Conservation (phyloP, 2,329 filamentous ascomycete genomes). For the Xylaria sp. region DNA sequence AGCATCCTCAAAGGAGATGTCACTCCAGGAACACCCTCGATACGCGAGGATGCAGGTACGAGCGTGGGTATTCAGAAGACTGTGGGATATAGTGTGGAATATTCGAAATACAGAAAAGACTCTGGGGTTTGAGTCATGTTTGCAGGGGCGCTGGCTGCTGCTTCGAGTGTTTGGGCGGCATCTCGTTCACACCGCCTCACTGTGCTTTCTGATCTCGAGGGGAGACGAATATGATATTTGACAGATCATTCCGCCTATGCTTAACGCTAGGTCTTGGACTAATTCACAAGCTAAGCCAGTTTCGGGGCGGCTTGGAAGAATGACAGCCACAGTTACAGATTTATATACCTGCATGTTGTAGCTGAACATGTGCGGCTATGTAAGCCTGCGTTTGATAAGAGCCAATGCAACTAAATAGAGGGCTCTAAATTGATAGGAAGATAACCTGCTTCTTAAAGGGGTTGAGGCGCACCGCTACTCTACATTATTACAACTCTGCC, state of each 20-base stretch:
- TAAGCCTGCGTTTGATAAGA: too few relatives aligned
- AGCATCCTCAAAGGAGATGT: conserved; percentile 33
- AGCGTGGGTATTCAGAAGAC: conserved; percentile 45
- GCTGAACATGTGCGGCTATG: too few relatives aligned
- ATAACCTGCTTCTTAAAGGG: too few relatives aligned
- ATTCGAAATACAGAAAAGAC: conserved; percentile 33
- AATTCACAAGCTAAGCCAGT: not conserved
- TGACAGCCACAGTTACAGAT: too few relatives aligned
- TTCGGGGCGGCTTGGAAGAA: not conserved
- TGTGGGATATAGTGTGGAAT: conserved; percentile 47
- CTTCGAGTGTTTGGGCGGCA: not conserved
- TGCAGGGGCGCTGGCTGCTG: not conserved
- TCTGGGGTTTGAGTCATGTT: not conserved
- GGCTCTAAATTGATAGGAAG: too few relatives aligned
- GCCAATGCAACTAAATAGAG: too few relatives aligned
- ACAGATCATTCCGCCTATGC: not conserved
- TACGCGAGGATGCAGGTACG: conserved; percentile 32
- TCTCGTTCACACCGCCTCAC: too few relatives aligned
- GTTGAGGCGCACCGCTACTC: too few relatives aligned
- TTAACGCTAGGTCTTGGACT: not conserved
- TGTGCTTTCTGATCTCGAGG: not conserved
- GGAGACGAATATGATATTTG: not conserved
- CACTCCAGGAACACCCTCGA: conserved; percentile 35
- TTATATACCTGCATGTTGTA: too few relatives aligned
- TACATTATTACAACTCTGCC: too few relatives aligned